Base-by-base conservation (phyloP, 2,329 filamentous ascomycete species). In the Trichoderma koningii region DNA sequence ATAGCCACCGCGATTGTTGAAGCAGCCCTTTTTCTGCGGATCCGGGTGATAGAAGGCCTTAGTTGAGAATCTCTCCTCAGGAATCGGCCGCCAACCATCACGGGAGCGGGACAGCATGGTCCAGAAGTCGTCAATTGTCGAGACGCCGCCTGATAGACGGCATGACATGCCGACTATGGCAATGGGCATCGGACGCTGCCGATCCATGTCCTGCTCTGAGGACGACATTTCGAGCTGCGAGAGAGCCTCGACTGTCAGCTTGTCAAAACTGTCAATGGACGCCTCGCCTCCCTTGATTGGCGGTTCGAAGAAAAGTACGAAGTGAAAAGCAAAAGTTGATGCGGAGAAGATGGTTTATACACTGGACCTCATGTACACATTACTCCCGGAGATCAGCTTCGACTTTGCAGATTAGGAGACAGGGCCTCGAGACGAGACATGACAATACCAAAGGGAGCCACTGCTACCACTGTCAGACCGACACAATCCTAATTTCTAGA, bases 81-180 rank as follows among this genome's bases (percentile, higher is more conserved):
- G 80, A 1, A 81, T 75, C 10, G 76, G 74, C 3, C 75, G 73
- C 71, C 76, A 82, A 7, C 78, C 80, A 12, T 75, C 76, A 19
- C 79, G 75, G 14, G 74, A 76, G 1, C 78, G 72, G 2, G 77
- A 76, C 53, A 79, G 72, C 38, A 82, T 73, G 21, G 79, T 77
- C 80, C 80, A 83, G 63, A 83, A 78, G 66, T 81, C 78, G 7
- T 76, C 76, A 5, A 77, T 74, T 9, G 73, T 79, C 7, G 76
- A 73, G 19, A 80, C 77, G 48, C 76, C 76, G 5, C 81, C 80
- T 0, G 81, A 78, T 53, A 82, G 73, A 26, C 80, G 79, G 68
- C 80, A 82, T 4, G 79, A 76, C 75, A 83, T 81, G 67, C 81
- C 81, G 19, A 82, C 75, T 26, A 83, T 78, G 70, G 81, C 80